A percentile compares a stretch with the other conserved stretches of the same genome.
Conservation (phyloP, 306 rosid species). For the Lagenaria siceraria region DNA sequence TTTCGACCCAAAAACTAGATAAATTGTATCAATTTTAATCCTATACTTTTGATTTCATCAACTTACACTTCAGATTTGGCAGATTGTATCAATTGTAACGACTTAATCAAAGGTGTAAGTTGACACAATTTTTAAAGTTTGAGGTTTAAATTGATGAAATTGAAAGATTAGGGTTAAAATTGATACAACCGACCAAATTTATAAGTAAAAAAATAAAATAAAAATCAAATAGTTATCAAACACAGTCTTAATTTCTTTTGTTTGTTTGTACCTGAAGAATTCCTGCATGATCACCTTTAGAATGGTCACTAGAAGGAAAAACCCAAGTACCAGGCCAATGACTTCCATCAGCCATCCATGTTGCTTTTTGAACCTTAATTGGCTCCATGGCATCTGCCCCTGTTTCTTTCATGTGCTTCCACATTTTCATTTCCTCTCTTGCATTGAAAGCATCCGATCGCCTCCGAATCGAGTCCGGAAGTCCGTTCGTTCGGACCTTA, state of each 20-base stretch:
- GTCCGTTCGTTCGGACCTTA: constrained; percentile 67
- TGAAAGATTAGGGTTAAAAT: too few relatives aligned
- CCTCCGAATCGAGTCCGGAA: constrained; percentile 74
- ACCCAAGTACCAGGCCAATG: constrained; percentile 90
- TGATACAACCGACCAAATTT: too few relatives aligned
- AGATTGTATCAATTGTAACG: too few relatives aligned
- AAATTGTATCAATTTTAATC: too few relatives aligned
- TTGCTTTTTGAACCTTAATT: constrained; percentile 31
- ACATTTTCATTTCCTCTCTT: constrained; percentile 46
- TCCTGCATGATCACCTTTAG: constrained; percentile 75
- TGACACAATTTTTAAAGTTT: too few relatives aligned
- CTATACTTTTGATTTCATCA: too few relatives aligned
- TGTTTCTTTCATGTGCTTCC: constrained; percentile 34
- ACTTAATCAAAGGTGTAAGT: too few relatives aligned
- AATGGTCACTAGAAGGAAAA: constrained; percentile 30
- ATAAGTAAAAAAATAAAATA: too few relatives aligned
- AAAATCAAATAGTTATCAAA: too few relatives aligned
- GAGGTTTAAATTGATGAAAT: too few relatives aligned
- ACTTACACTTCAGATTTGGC: too few relatives aligned
- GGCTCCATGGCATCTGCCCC: constrained; percentile 27
- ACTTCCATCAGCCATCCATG: constrained; percentile 92
- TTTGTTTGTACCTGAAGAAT: constrained; percentile 67
- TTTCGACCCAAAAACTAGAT: too few relatives aligned
- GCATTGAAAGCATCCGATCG: constrained; percentile 66
- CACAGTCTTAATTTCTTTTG: neutral